Evolutionary conservation across 345 rosid genomes (phyloP).

Genomic region (Schrenkiella parvula): DNA sequence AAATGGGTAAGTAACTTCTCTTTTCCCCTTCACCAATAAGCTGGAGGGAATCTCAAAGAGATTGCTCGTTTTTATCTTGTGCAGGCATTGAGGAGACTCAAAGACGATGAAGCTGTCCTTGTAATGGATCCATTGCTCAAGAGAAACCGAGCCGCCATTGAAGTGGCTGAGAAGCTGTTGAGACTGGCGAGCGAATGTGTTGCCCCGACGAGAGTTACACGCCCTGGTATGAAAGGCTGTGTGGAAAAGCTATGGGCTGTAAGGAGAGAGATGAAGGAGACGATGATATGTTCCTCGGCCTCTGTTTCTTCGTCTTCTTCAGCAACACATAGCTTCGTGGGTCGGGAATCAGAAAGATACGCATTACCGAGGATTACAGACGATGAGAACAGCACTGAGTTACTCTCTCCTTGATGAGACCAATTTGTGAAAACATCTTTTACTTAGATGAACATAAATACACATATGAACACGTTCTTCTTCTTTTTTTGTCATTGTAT

Average conservation of each 20-base stretch:
- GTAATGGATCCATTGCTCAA: conserved; percentile 71
- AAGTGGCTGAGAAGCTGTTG: conserved; percentile 54
- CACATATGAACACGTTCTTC: background rate
- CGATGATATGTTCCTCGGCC: conserved; percentile 28
- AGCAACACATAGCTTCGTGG: conserved; percentile 20
- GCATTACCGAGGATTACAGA: conserved; percentile 26
- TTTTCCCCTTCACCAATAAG: background rate
- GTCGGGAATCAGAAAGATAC: conserved; percentile 23
- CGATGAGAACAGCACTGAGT: conserved; percentile 24
- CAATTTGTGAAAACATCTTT: conserved; percentile 8
- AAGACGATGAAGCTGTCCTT: conserved; percentile 52
- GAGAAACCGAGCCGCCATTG: conserved; percentile 61
- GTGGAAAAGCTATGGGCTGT: conserved; percentile 71
- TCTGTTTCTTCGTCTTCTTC: conserved; percentile 38
- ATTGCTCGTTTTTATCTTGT: background rate
- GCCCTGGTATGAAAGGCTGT: conserved; percentile 77
- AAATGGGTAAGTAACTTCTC: conserved; percentile 55
- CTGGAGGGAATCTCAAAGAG: background rate
- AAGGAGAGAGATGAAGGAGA: conserved; percentile 58
- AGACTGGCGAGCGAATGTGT: conserved; percentile 66
- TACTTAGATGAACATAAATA: conserved; percentile 1
- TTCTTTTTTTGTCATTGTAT: background rate
- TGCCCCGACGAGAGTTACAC: conserved; percentile 44
- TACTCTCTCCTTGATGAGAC: conserved; percentile 23
- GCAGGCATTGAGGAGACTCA: conserved; percentile 75